Base-by-base conservation (phyloP, 306 rosid species). In the Cucurbita pepo region DNA sequence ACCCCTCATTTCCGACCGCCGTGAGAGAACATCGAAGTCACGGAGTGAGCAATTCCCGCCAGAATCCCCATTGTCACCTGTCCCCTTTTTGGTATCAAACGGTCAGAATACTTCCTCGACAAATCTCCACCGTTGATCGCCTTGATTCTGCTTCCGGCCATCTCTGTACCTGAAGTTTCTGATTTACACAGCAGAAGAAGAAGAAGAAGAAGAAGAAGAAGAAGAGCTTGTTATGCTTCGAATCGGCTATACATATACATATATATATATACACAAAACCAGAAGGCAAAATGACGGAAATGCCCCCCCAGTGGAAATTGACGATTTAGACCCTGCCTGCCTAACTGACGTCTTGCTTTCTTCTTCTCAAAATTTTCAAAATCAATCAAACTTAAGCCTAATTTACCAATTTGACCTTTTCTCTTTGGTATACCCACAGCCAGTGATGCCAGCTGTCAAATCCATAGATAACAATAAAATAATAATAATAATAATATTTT, bases 1-100 rank as follows among this genome's bases (percentile, higher is more conserved):
- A 69, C 56, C 13, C 14, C 22, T 48, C 50, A 69, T 47, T 73
- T 57, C 45, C 69, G 69, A 47, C 69, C 10, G 57, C 57, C 73
- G 73, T 69, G 10, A 25, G 86, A 61, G 85, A 88, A 92, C 1
- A 87, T 75, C 36, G 95, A 90, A 77, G 77, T 84, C 40, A 92
- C 78, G 8, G 92, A 86, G 73, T 79, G 85, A 5, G 95, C 96
- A 5, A 92, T 67, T 0, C 85, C 84, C n/a, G 80, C 84, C 14
- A 87, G 77, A n/a, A 89, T 83, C 10, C 73, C 86, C 71, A 79
- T 7, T 82, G 84, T 91, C 71, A 92, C 91, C 22, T 85, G 90
- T 50, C 96, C 96, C 52, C 96, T 73, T 80, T 74, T 86, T 4
- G 96, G 96, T 75, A 85, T 88, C 71, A 75, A 80, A 69, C 91